Conservation (phyloP, 73 alveolate species). For the Paramecium sonneborni region DNA sequence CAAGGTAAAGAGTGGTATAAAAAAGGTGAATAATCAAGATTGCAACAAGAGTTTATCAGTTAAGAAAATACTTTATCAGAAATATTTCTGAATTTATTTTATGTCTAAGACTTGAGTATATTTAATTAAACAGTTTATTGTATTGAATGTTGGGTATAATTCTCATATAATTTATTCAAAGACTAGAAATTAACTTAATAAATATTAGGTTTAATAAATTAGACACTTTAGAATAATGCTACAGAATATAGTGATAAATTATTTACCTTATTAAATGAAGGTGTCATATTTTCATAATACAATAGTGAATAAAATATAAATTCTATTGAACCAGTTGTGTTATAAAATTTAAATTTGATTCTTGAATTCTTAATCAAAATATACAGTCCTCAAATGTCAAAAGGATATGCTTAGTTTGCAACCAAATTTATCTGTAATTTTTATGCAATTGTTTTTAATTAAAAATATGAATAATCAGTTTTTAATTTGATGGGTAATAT, state of each 20-base stretch:
- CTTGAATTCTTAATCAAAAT: neutral
- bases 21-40: neutral
- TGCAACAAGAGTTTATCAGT: neutral
- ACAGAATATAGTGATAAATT: neutral
- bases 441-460: neutral
- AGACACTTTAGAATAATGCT: neutral
- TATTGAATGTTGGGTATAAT: neutral
- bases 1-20: conserved; percentile 22
- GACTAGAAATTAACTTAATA: neutral
- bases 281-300: neutral
- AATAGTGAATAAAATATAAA: neutral
- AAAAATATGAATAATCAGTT: neutral
- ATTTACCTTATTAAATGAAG: neutral
- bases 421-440: conserved; percentile 12
- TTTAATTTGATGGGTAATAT: neutral
- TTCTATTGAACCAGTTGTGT: neutral
- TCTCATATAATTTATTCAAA: neutral
- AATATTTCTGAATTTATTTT: neutral
- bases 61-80: neutral
- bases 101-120: neutral
- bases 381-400: neutral
- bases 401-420: neutral
- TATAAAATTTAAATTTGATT: neutral
- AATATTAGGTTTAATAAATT: neutral
- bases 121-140: neutral